phyloP scores from a whole-genome alignment of 169 alveolate genomes.

The Plasmodium gonderi region DNA sequence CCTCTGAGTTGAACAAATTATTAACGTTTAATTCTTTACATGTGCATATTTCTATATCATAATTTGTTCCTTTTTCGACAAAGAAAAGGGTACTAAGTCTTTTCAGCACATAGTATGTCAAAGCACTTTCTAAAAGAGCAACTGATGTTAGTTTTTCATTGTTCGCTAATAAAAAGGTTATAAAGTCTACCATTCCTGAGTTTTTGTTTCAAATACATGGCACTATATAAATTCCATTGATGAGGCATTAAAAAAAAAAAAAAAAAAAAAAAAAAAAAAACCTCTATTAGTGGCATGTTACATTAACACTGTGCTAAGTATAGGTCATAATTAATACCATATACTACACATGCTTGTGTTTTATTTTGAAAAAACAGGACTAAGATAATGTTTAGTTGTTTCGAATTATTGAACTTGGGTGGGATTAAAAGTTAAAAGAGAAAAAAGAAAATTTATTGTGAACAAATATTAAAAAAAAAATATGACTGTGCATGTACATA shows the following conservation, averaged over 20 bases:
- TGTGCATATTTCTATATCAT: slow-evolving; percentile 45
- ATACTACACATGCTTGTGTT: no score
- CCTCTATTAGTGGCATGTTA: no score
- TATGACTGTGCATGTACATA: no score
- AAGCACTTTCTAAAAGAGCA: slow-evolving; percentile 24
- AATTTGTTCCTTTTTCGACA: not conserved
- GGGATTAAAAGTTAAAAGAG: no score
- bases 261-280: no score
- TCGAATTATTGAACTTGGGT: no score
- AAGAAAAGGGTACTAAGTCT: not conserved
- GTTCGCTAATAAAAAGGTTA: not conserved
- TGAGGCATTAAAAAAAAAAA: not conserved
- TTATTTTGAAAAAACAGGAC: no score
- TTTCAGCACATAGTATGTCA: slow-evolving; percentile 21
- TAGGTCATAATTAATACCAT: no score
- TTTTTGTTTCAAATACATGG: not conserved
- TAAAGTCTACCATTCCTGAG: slow-evolving; percentile 10
- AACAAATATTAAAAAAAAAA: no score
- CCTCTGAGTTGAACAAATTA: slow-evolving; percentile 22
- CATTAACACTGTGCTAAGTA: no score
- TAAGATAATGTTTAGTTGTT: no score
- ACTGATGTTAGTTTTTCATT: not conserved
- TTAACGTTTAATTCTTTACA: slow-evolving; percentile 32
- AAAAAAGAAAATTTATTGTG: no score
- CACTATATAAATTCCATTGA: not conserved